Base-by-base conservation (phyloP, 1,284 basidiomycete genomes). In the Melanopsichium pennsylvanicum region DNA sequence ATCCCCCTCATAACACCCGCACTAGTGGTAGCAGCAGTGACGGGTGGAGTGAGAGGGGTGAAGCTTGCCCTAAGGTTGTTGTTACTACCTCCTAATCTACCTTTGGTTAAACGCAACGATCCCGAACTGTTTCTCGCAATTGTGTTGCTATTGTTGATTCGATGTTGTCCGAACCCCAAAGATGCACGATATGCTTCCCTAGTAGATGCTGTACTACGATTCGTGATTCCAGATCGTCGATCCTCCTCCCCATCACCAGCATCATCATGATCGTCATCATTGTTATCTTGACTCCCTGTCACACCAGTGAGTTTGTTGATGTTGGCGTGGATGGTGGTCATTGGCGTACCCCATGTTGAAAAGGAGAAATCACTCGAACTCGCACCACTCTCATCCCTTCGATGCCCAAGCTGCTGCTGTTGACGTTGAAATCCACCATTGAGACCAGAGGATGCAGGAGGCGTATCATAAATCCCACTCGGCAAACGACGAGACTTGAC, bases 81-180 rank as follows among this genome's bases (percentile, higher is more conserved):
- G 18, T n/a, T n/a, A n/a, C 56, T 69, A n/a, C 40, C 45, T 5
- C 54, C 58, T 18, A 69, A 31, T 25, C 50, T 32, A 0, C 66
- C 55, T 21, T 63, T 62, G 0, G 66, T 69, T 22, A 69, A 37
- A 19, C 66, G n/a, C 32, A 69, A 33, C 15, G 45, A 50, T 3
- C 66, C 66, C 0, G 58, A 57, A 5, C 58, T 62, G 29, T 59
- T 59, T 7, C 64, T 36, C 6, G 45, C 64, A 8, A 69, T 51
- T 10, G 59, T 62, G 8, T 35, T 40, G 2, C 63, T 29, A 4
- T 44, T 43, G n/a, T n/a, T n/a, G n/a, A n/a, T n/a, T n/a, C n/a
- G n/a, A n/a, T n/a, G n/a, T n/a, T n/a, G n/a, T n/a, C n/a, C n/a
- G 13, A 56, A 37, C 2, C 52, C 52, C 1, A 13, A 19, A 0